Percentiles rank a stretch among this genome's conserved stretches.
phyloP scores from a whole-genome alignment of 345 rosid genomes.

The Leavenworthia alabamica region DNA sequence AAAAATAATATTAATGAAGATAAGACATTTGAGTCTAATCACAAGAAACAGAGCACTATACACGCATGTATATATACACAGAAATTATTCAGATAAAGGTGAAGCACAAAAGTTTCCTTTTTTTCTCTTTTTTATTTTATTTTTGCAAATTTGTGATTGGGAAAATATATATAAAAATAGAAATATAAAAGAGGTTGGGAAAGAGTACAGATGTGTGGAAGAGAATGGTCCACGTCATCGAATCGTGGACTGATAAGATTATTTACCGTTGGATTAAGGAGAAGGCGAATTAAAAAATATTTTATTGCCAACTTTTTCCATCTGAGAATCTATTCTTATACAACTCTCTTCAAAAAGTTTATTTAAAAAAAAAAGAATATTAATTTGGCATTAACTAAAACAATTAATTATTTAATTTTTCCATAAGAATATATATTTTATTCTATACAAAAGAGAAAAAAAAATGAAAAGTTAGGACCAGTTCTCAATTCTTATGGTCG shows the following conservation, averaged over 20 bases:
- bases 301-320: conserved; percentile 27
- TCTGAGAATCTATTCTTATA: conserved; percentile 32
- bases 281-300: not conserved
- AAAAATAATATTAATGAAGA: not conserved
- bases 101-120: not conserved
- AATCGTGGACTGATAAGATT: not conserved
- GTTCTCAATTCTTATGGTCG: conserved; percentile 26
- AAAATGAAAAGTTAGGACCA: conserved; percentile 19
- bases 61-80: not conserved
- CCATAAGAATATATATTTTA: not conserved
- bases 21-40: conserved; percentile 17
- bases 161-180: not conserved
- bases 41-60: conserved; percentile 19
- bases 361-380: conserved; percentile 16
- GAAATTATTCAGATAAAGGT: conserved; percentile 10
- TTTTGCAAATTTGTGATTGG: not conserved
- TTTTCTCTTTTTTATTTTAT: not conserved
- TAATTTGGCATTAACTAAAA: conserved; percentile 16
- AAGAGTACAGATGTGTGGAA: conserved; percentile 1
- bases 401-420: not conserved
- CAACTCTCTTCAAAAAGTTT: conserved; percentile 21
- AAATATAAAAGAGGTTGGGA: conserved; percentile 14
- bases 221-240: conserved; percentile 22
- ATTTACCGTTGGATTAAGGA: conserved; percentile 13
- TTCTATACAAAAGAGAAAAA: not conserved